These are phyloP conservation scores for Taiozyma onychis DNA, from an alignment of 1,139 yeast species.

Conservation along the genomic window DNA sequence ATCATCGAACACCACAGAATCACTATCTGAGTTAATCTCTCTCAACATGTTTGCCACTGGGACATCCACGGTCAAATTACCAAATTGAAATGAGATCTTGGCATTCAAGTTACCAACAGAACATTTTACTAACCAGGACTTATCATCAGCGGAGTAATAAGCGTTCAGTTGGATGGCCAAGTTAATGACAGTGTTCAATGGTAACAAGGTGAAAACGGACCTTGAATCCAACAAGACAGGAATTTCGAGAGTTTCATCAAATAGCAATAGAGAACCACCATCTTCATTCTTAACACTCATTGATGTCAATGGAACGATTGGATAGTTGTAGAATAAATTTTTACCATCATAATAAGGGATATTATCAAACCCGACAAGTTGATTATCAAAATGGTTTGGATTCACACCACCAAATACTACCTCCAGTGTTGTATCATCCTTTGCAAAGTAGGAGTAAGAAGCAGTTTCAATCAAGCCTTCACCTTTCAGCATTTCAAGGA, in stretches of 20 bases:
- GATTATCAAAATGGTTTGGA: constrained; percentile 38
- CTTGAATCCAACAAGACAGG: constrained; percentile 65
- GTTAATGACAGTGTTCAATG: constrained; percentile 52
- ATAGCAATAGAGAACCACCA: constrained; percentile 35
- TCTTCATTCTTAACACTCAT: constrained; percentile 39
- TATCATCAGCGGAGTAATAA: constrained; percentile 43
- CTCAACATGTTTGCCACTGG: constrained; percentile 48
- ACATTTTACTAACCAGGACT: constrained; percentile 68
- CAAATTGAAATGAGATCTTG: constrained; percentile 48
- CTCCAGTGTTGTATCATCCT: constrained; percentile 30
- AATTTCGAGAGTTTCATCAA: constrained; percentile 28
- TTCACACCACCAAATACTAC: constrained; percentile 60
- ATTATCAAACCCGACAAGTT: constrained; percentile 42
- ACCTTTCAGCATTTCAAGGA: constrained; percentile 34
- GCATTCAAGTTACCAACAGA: constrained; percentile 45
- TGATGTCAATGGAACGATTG: constrained; percentile 53
- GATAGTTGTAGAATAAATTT: constrained; percentile 34
- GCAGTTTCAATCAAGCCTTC: constrained; percentile 36
- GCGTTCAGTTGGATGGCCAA: constrained; percentile 76
- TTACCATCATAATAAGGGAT: constrained; percentile 36
- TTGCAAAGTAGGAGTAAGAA: constrained; percentile 54
- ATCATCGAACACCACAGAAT: constrained; percentile 40
- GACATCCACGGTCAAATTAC: constrained; percentile 43
- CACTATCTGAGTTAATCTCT: constrained; percentile 15
- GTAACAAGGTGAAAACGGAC: constrained; percentile 47